These are phyloP conservation scores for Pyricularia sp. DNA, from an alignment of 2,329 filamentous ascomycete genomes.

Conservation along the genomic window DNA sequence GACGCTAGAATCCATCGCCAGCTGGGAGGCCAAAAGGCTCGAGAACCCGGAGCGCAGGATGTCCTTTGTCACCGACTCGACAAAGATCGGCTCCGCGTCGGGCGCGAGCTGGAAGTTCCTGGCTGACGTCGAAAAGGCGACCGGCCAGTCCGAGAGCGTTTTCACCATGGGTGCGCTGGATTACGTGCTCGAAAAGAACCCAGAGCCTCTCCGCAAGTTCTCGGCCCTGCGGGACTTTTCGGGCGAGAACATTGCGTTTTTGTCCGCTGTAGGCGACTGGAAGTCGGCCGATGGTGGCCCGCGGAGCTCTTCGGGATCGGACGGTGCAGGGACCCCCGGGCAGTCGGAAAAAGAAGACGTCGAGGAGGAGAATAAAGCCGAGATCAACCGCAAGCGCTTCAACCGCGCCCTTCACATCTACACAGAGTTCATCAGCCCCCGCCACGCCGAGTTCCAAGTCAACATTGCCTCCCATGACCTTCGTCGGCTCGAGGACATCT, in stretches of 20 bases:
- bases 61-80: neutral
- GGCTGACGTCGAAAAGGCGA: conserved; percentile 20
- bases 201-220: conserved; percentile 49
- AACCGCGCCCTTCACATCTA: conserved; percentile 53
- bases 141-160: conserved; percentile 29
- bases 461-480: conserved; percentile 53
- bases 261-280: conserved; percentile 49
- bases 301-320: neutral
- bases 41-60: neutral
- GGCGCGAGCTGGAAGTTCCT: conserved; percentile 7
- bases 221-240: conserved; percentile 59
- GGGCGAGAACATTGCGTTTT: conserved; percentile 61
- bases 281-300: conserved; percentile 25
- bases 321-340: neutral
- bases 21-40: conserved; percentile 27
- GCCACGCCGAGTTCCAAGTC: conserved; percentile 56
- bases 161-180: conserved; percentile 55
- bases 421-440: conserved; percentile 47
- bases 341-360: neutral
- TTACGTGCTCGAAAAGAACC: conserved; percentile 48
- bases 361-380: conserved; percentile 12
- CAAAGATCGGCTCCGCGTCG: neutral
- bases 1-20: conserved; percentile 37
- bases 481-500: conserved; percentile 43
- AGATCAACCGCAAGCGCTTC: conserved; percentile 40